A percentile compares a stretch with the other conserved stretches of the same genome.
Conservation (phyloP, 2,329 filamentous ascomycete genomes). For the Fulvia fulva region DNA sequence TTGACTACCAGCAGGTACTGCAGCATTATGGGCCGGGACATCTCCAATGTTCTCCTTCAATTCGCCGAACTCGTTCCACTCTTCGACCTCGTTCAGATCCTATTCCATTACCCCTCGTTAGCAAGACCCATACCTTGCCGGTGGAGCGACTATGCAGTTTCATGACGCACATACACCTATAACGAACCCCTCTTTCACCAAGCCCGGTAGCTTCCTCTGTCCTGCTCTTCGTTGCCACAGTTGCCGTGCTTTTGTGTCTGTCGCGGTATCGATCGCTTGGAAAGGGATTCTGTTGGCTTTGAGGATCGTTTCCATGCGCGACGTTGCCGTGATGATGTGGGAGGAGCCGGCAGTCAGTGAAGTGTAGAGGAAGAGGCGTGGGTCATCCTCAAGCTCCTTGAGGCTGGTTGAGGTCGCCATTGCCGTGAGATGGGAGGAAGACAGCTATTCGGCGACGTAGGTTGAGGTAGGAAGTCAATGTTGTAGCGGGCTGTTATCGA, state of each 20-base stretch:
- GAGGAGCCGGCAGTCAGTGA: slow-evolving; percentile 93
- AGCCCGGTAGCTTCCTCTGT: slow-evolving; percentile 80
- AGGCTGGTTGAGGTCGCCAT: slow-evolving; percentile 35
- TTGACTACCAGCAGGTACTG: slow-evolving; percentile 25
- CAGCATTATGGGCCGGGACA: slow-evolving; percentile 38
- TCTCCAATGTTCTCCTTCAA: slow-evolving; percentile 74
- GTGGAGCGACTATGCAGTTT: no score
- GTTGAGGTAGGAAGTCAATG: background rate
- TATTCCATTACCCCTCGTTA: slow-evolving; percentile 60
- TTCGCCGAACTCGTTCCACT: slow-evolving; percentile 99
- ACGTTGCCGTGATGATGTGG: slow-evolving; percentile 93
- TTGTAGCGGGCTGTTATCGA: background rate
- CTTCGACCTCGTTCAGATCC: slow-evolving; percentile 92
- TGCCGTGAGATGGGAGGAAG: background rate
- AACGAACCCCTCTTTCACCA: slow-evolving; percentile 83
- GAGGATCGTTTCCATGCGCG: slow-evolving; percentile 91
- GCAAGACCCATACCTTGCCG: no score
- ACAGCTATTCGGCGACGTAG: background rate
- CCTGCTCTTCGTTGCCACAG: slow-evolving; percentile 81
- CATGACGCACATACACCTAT: slow-evolving; percentile 65
- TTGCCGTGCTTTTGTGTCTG: slow-evolving; percentile 81
- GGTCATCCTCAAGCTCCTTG: slow-evolving; percentile 43
- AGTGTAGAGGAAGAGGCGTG: slow-evolving; percentile 83
- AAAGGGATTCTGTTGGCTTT: slow-evolving; percentile 93
- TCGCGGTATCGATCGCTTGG: slow-evolving; percentile 85